These are phyloP conservation scores for Fusarium fracticaudum DNA, from an alignment of 2,329 filamentous ascomycete genomes.

Conservation along the genomic window DNA sequence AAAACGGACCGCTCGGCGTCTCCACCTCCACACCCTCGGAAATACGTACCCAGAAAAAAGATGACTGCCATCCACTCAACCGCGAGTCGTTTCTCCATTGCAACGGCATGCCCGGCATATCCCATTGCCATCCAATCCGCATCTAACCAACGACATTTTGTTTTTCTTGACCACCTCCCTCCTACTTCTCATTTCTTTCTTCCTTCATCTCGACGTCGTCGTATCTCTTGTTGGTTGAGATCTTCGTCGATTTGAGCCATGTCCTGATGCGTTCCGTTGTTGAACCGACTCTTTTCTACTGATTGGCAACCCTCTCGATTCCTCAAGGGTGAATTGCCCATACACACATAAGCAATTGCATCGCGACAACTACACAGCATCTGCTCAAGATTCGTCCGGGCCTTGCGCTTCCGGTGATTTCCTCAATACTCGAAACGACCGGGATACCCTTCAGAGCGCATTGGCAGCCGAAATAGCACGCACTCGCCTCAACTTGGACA, in stretches of 20 bases:
- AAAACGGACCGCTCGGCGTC: conserved; percentile 42
- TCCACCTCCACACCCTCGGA: conserved; percentile 41
- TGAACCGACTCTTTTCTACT: conserved; percentile 18
- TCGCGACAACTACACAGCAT: conserved; percentile 7
- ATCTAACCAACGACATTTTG: conserved; percentile 20
- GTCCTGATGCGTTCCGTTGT: conserved; percentile 11
- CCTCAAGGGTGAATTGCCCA: conserved; percentile 7
- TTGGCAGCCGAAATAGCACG: conserved; percentile 8
- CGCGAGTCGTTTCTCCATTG: conserved; percentile 39
- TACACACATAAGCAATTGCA: background rate
- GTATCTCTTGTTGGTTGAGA: conserved; percentile 27
- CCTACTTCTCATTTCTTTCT: background rate
- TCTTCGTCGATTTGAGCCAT: conserved; percentile 36
- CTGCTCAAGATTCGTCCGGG: background rate
- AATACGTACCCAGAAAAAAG: conserved; percentile 38
- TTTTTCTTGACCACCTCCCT: conserved; percentile 20
- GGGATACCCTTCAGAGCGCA: conserved; percentile 1
- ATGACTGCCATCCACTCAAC: conserved; percentile 34
- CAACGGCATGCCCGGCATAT: conserved; percentile 41
- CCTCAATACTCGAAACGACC: conserved; percentile 4
- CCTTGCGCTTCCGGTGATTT: background rate
- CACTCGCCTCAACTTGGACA: background rate
- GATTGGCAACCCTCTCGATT: conserved; percentile 12
- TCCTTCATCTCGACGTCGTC: conserved; percentile 25
- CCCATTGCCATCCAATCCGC: conserved; percentile 17